Evolutionary conservation across 345 rosid species (phyloP).

Genomic region (Dovyalis caffra): DNA sequence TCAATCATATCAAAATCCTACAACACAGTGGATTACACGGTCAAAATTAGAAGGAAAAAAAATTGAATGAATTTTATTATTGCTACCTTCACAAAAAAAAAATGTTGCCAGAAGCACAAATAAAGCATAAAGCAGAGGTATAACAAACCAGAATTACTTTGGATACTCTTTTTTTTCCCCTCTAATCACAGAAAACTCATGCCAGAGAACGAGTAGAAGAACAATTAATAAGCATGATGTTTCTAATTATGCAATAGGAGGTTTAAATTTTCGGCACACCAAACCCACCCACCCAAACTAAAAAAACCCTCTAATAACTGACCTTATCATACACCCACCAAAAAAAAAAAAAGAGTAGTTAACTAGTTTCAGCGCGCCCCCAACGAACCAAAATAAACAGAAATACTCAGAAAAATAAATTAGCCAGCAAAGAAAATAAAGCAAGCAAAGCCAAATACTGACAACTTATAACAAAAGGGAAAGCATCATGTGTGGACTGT

Average conservation of each 20-base stretch:
- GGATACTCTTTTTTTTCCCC: too few relatives aligned
- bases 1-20: slow-evolving; percentile 28
- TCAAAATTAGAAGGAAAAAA: background rate
- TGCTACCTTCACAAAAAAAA: background rate
- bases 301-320: background rate
- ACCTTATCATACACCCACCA: background rate
- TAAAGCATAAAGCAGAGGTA: background rate
- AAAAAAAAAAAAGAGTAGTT: background rate
- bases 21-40: slow-evolving; percentile 10
- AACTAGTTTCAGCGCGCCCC: background rate
- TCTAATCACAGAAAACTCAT: background rate
- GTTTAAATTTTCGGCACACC: background rate
- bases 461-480: too few relatives aligned
- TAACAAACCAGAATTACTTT: too few relatives aligned
- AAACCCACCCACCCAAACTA: slow-evolving; percentile 11
- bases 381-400: background rate
- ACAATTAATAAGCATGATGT: background rate
- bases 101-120: background rate
- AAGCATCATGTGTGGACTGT: background rate
- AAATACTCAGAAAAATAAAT: background rate
- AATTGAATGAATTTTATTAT: background rate
- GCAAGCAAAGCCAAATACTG: too few relatives aligned
- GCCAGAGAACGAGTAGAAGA: background rate
- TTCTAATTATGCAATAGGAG: background rate
- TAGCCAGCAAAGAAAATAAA: too few relatives aligned